Percentiles rank a stretch among this genome's conserved stretches.
Evolutionary conservation across 1,284 basidiomycete genomes (phyloP).

Genomic region (Rhodotorula sp.): DNA sequence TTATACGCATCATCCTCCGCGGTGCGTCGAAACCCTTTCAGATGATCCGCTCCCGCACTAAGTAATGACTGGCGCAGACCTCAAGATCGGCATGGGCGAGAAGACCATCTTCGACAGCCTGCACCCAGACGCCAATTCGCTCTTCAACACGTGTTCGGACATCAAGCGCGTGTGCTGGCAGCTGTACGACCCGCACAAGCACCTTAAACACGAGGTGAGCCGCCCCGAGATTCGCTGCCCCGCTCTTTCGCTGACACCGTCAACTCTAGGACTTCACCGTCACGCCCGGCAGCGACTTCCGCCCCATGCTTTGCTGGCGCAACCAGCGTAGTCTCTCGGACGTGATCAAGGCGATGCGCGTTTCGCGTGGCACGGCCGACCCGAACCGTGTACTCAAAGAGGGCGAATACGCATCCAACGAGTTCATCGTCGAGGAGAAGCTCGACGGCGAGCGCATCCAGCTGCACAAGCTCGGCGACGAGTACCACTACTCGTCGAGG

Average conservation of each 20-base stretch:
- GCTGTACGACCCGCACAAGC: constrained; percentile 52
- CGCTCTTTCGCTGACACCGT: neutral
- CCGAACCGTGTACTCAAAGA: neutral
- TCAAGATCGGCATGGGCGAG: constrained; percentile 60
- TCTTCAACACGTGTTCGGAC: constrained; percentile 93
- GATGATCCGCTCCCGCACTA: too few species aligned
- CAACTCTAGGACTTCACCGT: constrained; percentile 69
- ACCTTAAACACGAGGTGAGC: constrained; percentile 50
- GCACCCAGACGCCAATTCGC: constrained; percentile 83
- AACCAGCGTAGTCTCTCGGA: constrained; percentile 68
- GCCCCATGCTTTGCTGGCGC: constrained; percentile 89
- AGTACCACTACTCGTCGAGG: constrained; percentile 90
- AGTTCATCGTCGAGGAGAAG: constrained; percentile 91
- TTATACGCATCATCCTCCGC: constrained; percentile 88
- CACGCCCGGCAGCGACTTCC: constrained; percentile 76
- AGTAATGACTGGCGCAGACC: too few species aligned
- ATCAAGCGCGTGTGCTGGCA: constrained; percentile 79
- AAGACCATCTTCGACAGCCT: constrained; percentile 82
- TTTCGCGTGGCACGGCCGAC: constrained; percentile 57
- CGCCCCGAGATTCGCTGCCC: neutral
- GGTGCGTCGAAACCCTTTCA: too few species aligned
- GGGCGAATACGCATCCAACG: constrained; percentile 48
- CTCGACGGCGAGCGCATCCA: constrained; percentile 94
- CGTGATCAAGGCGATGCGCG: constrained; percentile 75
- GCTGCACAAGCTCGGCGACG: constrained; percentile 80